phyloP scores from a whole-genome alignment of 352 stramenopile genomes.

The Phytophthora pini region DNA sequence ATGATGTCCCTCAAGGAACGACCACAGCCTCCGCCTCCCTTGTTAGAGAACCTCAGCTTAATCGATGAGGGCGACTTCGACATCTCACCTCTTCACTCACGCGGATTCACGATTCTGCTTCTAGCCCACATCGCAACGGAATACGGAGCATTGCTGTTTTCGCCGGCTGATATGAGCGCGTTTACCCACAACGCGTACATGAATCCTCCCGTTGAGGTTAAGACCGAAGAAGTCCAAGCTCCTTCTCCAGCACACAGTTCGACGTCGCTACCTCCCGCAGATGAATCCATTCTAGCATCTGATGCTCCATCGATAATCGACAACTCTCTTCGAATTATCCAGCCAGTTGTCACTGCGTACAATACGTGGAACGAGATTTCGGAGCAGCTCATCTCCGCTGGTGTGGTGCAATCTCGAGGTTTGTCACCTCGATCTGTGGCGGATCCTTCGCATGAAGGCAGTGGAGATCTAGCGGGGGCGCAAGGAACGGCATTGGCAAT shows the following conservation, averaged over 20 bases:
- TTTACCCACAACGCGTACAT: slow-evolving; percentile 59
- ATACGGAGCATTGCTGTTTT: slow-evolving; percentile 69
- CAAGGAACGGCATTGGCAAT: neutral
- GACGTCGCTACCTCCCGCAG: neutral
- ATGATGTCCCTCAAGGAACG: slow-evolving; percentile 14
- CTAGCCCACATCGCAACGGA: slow-evolving; percentile 56
- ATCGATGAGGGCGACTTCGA: slow-evolving; percentile 49
- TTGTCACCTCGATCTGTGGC: slow-evolving; percentile 1
- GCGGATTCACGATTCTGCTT: slow-evolving; percentile 45
- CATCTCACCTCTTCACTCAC: slow-evolving; percentile 48
- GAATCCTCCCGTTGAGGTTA: slow-evolving; percentile 4
- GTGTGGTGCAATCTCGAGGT: slow-evolving; percentile 50
- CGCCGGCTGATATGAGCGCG: slow-evolving; percentile 60
- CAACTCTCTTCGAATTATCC: slow-evolving; percentile 28
- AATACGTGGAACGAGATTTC: slow-evolving; percentile 53
- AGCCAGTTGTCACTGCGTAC: slow-evolving; percentile 45
- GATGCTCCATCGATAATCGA: neutral
- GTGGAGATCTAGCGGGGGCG: neutral
- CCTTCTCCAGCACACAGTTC: slow-evolving; percentile 3
- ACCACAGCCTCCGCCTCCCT: neutral
- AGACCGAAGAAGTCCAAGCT: slow-evolving; percentile 1
- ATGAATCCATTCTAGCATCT: no score
- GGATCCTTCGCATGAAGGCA: slow-evolving; percentile 17
- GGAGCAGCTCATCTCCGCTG: slow-evolving; percentile 44
- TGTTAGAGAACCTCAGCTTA: slow-evolving; percentile 46